phyloP scores from a whole-genome alignment of 805 yeast genomes.

The Saccharomycopsis fermentans region DNA sequence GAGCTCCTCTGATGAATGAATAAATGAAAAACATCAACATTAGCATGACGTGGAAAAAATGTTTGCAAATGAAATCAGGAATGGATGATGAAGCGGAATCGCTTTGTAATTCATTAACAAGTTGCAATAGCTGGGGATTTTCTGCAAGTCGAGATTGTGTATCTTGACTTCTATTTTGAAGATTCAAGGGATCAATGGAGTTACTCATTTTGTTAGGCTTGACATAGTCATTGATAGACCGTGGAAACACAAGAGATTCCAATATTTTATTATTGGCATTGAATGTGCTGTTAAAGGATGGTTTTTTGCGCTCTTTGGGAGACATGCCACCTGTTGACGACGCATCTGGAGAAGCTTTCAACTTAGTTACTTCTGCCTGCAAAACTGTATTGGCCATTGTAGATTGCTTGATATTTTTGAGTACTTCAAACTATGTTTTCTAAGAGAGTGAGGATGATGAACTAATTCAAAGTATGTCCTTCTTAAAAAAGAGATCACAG shows the following conservation, averaged over 20 bases:
- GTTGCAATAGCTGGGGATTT: background rate
- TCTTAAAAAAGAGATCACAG: too few relatives aligned
- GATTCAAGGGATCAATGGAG: background rate
- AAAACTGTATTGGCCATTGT: conserved; percentile 2
- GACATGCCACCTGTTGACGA: background rate
- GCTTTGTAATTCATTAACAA: background rate
- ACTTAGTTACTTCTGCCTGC: background rate
- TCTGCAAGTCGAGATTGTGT: background rate
- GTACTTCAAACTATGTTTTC: too few relatives aligned
- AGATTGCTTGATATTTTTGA: background rate
- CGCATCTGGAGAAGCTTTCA: background rate
- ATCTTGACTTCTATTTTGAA: background rate
- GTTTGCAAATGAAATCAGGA: conserved; percentile 20
- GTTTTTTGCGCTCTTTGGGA: background rate
- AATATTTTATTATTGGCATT: conserved; percentile 2
- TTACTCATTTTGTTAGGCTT: background rate
- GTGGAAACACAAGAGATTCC: conserved; percentile 10
- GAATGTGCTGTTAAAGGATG: background rate
- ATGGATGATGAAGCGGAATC: background rate
- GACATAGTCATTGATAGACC: conserved; percentile 5
- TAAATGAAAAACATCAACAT: conserved; percentile 44
- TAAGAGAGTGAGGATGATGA: too few relatives aligned
- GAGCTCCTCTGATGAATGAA: conserved; percentile 43
- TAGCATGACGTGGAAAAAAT: conserved; percentile 39
- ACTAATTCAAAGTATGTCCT: too few relatives aligned